Base-by-base conservation (phyloP, 768 basidiomycete genomes). In the Kondoa subrosea region DNA sequence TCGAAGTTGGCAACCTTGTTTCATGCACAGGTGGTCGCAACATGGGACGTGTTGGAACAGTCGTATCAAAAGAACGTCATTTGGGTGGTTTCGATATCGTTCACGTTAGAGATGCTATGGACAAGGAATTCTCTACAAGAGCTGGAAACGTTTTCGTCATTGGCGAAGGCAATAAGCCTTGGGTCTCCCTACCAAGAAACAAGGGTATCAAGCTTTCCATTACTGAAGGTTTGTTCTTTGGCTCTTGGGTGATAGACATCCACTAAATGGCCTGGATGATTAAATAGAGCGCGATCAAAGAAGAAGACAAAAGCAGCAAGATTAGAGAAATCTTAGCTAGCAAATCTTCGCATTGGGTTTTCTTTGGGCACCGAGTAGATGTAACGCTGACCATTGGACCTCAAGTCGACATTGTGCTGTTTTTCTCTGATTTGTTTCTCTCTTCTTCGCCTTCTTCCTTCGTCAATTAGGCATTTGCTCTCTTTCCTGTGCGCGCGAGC, bases 21-120 rank as follows among this genome's bases (percentile, higher is more conserved):
- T 89, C 93, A 83, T 84, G 95, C 81, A 99, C 95, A 71, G 95
- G 95, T 77, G 95, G 95, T 71, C 91, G 93, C 78, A 99, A 97
- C 86, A 96, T 96, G 91, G 95, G 95, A 73, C 85, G 95, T 81
- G 88, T 86, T 67, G 95, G 95, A 81, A 85, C 91, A 71, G 95
- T 99, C 75, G 85, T 90, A 65, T 89, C 93, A 81, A 84, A 88
- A 73, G 95, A 97, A 83, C 91, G 91, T 82, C 95, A 97, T 79
- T 81, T 89, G 73, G 95, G 95, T 78, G 93, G 92, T 71, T 97
- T 92, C 80, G 95, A 99, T 80, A 97, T 99, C 70, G 89, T 96
- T 68, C 93, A 96, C 77, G 89, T 96, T 75, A 91, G 88, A 80
- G 95, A 96, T 77, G 86, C 88, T 62, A 81, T 93, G 71, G 93